A percentile compares a stretch with the other conserved stretches of the same genome.
Conservation (phyloP, 371 early-diverging fungal genomes). For the Dinochytrium kinnereticum region DNA sequence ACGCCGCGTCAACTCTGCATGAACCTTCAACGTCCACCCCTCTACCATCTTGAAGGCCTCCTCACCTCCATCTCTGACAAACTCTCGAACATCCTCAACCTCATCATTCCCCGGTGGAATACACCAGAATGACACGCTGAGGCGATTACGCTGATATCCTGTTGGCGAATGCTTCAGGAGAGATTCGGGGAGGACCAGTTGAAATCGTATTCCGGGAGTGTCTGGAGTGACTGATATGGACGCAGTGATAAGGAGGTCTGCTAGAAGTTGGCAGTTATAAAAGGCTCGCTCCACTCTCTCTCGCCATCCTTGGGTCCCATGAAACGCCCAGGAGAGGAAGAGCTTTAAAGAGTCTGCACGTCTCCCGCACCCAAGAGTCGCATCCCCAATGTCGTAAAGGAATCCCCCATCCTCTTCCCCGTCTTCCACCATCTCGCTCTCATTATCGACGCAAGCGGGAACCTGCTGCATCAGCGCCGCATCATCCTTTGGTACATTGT, state of each 20-base stretch:
- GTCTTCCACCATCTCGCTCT: not conserved
- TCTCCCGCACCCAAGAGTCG: constrained; percentile 85
- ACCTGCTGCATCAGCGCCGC: not conserved
- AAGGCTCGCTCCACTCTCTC: constrained; percentile 58
- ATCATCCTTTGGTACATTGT: constrained; percentile 31
- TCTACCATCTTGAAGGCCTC: constrained; percentile 39
- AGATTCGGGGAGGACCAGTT: constrained; percentile 32
- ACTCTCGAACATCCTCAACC: not conserved
- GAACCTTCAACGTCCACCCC: constrained; percentile 56
- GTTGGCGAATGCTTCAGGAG: constrained; percentile 18
- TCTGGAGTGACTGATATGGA: not conserved
- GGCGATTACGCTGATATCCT: constrained; percentile 22
- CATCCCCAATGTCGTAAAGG: constrained; percentile 76
- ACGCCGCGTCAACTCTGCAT: constrained; percentile 53
- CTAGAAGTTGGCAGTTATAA: not conserved
- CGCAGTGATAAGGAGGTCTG: not conserved
- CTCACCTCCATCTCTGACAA: not conserved
- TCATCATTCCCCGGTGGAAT: constrained; percentile 43
- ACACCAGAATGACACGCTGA: constrained; percentile 72
- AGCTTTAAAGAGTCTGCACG: constrained; percentile 83
- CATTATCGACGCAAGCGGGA: not conserved
- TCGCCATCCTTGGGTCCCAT: constrained; percentile 64
- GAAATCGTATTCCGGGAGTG: constrained; percentile 25
- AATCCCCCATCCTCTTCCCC: constrained; percentile 21
- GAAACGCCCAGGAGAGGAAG: constrained; percentile 82